phyloP scores from a whole-genome alignment of 345 rosid genomes.

The Ricinus communis region DNA sequence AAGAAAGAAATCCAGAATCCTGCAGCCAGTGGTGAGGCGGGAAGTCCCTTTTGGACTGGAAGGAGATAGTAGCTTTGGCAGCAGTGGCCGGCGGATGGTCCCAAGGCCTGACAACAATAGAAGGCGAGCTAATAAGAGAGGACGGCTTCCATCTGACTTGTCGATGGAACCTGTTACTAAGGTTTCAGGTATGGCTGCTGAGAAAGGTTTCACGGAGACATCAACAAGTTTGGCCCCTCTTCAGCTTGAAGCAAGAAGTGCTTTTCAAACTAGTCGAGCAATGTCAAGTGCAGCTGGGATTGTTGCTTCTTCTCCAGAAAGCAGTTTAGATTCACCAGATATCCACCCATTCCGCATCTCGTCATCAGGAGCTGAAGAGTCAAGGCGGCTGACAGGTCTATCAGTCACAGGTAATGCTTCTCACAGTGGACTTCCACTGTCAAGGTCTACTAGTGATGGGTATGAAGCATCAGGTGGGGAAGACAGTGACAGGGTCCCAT shows the following conservation, averaged over 20 bases:
- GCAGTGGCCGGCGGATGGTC: slow-evolving; percentile 67
- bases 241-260: slow-evolving; percentile 88
- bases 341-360: slow-evolving; percentile 86
- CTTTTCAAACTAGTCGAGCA: slow-evolving; percentile 87
- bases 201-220: slow-evolving; percentile 54
- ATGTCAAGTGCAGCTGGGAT: slow-evolving; percentile 74
- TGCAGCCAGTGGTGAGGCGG: slow-evolving; percentile 67
- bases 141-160: slow-evolving; percentile 71
- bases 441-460: slow-evolving; percentile 92
- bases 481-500: slow-evolving; percentile 90
- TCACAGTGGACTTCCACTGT: slow-evolving; percentile 67
- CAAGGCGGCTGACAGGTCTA: slow-evolving; percentile 55
- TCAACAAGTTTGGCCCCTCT: slow-evolving; percentile 83
- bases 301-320: slow-evolving; percentile 88
- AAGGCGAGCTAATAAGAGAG: slow-evolving; percentile 66
- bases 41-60: slow-evolving; percentile 56
- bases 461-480: slow-evolving; percentile 98
- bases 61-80: slow-evolving; percentile 69
- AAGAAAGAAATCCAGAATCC: slow-evolving; percentile 79
- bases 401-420: slow-evolving; percentile 47
- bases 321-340: slow-evolving; percentile 94
- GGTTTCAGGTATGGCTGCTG: slow-evolving; percentile 36
- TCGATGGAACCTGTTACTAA: slow-evolving; percentile 58
- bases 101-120: slow-evolving; percentile 62
- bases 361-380: slow-evolving; percentile 72